A percentile compares a stretch with the other conserved stretches of the same genome.
Evolutionary conservation across 495 filamentous ascomycete genomes (phyloP).

Genomic region (Penicillium dipodomyicola): DNA sequence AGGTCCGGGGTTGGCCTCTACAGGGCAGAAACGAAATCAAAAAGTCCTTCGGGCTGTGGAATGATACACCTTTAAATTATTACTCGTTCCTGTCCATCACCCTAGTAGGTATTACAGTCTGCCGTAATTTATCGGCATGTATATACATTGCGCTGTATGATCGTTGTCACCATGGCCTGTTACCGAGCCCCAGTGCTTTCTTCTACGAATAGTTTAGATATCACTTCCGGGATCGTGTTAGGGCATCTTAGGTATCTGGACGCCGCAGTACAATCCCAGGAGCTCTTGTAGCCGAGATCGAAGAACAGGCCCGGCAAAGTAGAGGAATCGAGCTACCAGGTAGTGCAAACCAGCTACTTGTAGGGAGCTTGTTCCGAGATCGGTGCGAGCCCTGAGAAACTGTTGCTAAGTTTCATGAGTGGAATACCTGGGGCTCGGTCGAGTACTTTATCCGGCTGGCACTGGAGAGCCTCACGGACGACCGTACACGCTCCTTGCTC

Average conservation of each 20-base stretch:
- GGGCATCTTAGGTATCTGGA: constrained; percentile 11
- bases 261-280: constrained; percentile 3
- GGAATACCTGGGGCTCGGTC: constrained; percentile 23
- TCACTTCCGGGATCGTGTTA: neutral
- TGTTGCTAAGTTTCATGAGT: constrained; percentile 27
- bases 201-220: neutral
- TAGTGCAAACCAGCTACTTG: constrained; percentile 43
- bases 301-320: constrained; percentile 17
- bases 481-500: constrained; percentile 33
- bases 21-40: constrained; percentile 35
- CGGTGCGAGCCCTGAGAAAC: constrained; percentile 41
- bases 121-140: neutral
- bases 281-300: constrained; percentile 19
- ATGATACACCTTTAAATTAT: constrained; percentile 35
- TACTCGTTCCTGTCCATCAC: constrained; percentile 14
- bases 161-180: neutral
- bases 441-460: constrained; percentile 33
- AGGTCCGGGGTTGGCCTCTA: constrained; percentile 30
- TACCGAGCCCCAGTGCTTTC: neutral
- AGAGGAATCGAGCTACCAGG: constrained; percentile 48
- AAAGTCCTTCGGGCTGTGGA: constrained; percentile 27
- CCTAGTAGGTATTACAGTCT: constrained; percentile 1
- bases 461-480: constrained; percentile 26
- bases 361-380: constrained; percentile 43
- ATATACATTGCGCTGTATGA: neutral